These are phyloP conservation scores for Coelastrella sp. DNA, from an alignment of 139 green algal species.

Conservation along the genomic window DNA sequence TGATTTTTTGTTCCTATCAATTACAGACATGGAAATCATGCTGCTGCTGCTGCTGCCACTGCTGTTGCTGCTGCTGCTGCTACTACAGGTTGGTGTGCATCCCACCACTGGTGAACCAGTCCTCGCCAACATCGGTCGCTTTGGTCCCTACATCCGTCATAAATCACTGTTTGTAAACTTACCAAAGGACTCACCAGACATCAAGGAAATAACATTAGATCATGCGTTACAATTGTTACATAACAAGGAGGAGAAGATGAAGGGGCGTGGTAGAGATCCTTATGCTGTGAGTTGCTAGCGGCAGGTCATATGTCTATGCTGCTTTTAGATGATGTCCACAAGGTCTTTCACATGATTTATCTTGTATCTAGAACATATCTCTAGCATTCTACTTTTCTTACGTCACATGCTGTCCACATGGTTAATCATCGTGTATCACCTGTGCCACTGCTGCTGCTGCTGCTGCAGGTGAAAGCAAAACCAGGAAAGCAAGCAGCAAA, in stretches of 20 bases:
- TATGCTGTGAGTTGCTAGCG: slow-evolving; percentile 32
- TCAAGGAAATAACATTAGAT: slow-evolving; percentile 50
- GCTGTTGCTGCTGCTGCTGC: too few species aligned
- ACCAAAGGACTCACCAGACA: not conserved
- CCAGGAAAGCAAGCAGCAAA: slow-evolving; percentile 9
- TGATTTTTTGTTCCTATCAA: too few species aligned
- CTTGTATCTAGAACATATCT: too few species aligned
- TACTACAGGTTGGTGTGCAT: slow-evolving; percentile 66
- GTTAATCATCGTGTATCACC: too few species aligned
- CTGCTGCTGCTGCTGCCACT: too few species aligned
- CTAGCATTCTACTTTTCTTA: too few species aligned
- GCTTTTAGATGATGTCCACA: not conserved
- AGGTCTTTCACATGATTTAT: too few species aligned
- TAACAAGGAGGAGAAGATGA: not conserved
- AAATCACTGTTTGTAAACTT: slow-evolving; percentile 48
- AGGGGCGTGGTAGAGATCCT: slow-evolving; percentile 19
- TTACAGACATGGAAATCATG: too few species aligned
- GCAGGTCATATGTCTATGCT: not conserved
- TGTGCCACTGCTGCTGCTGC: not conserved
- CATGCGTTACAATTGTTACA: slow-evolving; percentile 47
- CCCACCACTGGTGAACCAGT: slow-evolving; percentile 53
- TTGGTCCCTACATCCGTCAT: slow-evolving; percentile 65
- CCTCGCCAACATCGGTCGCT: slow-evolving; percentile 52
- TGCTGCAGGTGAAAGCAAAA: not conserved
- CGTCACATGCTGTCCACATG: too few species aligned